Conservation (phyloP, 768 basidiomycete genomes). For the Pleurotus salmoneostramineus region DNA sequence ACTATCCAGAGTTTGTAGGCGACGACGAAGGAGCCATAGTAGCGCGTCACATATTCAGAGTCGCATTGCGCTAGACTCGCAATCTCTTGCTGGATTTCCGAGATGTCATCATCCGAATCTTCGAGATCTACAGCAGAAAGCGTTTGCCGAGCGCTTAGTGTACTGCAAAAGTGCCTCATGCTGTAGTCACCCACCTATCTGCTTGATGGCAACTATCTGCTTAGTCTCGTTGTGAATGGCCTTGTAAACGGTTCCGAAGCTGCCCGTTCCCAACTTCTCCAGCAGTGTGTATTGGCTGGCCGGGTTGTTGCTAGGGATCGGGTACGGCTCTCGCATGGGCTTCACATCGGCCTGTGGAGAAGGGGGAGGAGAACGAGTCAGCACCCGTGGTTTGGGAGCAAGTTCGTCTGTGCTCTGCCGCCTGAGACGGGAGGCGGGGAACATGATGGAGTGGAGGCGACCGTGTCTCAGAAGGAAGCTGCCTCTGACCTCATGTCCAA, state of each 20-base stretch:
- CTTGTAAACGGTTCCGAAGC: constrained; percentile 97
- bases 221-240: constrained; percentile 93
- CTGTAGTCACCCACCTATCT: constrained; percentile 71
- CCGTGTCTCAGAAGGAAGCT: constrained; percentile 12
- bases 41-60: constrained; percentile 93
- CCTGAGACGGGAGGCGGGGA: constrained; percentile 41
- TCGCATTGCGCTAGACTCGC: constrained; percentile 94
- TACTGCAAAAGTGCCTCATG: constrained; percentile 4
- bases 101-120: constrained; percentile 97
- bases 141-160: constrained; percentile 8
- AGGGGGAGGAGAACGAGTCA: constrained; percentile 43
- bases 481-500: constrained; percentile 18
- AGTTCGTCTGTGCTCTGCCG: constrained; percentile 36
- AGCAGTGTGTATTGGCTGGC: constrained; percentile 88
- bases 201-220: constrained; percentile 96
- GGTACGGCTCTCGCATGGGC: constrained; percentile 54
- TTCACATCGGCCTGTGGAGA: constrained; percentile 42
- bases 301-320: constrained; percentile 74
- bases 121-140: constrained; percentile 68
- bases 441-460: constrained; percentile 33
- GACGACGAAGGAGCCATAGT: constrained; percentile 96
- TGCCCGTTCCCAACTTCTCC: constrained; percentile 96
- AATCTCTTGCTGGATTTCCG: constrained; percentile 98
- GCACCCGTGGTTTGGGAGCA: constrained; percentile 34
- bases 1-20: constrained; percentile 98